A percentile compares a stretch with the other conserved stretches of the same genome.
These are phyloP conservation scores for Leishmania aethiopica DNA, from an alignment of 208 protist genomes.

Conservation along the genomic window DNA sequence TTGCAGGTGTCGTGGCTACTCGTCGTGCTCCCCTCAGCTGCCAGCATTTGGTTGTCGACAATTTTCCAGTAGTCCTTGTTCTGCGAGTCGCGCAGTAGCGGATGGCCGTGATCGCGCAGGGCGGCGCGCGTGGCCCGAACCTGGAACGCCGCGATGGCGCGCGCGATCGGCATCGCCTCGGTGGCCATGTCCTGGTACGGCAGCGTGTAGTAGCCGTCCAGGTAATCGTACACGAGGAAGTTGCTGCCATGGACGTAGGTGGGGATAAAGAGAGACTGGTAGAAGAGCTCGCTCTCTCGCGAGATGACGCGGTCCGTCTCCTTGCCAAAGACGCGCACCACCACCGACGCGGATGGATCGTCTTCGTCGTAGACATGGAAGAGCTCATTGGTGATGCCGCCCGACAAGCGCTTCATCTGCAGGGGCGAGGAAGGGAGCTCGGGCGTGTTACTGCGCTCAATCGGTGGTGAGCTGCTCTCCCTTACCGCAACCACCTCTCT, in stretches of 20 bases:
- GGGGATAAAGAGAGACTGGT: slow-evolving; percentile 84
- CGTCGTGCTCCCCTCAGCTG: not conserved
- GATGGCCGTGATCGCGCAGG: slow-evolving; percentile 42
- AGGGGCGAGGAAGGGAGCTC: slow-evolving; percentile 36
- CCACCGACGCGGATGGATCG: slow-evolving; percentile 53
- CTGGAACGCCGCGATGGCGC: slow-evolving; percentile 70
- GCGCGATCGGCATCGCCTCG: slow-evolving; percentile 56
- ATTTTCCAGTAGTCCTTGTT: slow-evolving; percentile 35
- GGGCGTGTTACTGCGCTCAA: slow-evolving; percentile 10
- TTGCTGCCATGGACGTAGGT: slow-evolving; percentile 82
- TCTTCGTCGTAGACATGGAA: slow-evolving; percentile 80
- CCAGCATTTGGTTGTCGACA: slow-evolving; percentile 17
- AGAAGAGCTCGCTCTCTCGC: slow-evolving; percentile 90
- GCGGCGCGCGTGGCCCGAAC: slow-evolving; percentile 74
- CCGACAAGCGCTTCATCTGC: slow-evolving; percentile 66
- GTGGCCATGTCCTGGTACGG: slow-evolving; percentile 66
- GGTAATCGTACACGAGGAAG: slow-evolving; percentile 86
- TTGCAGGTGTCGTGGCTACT: not conserved
- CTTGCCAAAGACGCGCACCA: slow-evolving; percentile 89
- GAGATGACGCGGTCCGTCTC: slow-evolving; percentile 91
- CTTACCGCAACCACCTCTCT: slow-evolving; percentile 45
- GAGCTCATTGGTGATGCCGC: slow-evolving; percentile 91
- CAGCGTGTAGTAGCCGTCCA: slow-evolving; percentile 65
- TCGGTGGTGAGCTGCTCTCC: slow-evolving; percentile 33
- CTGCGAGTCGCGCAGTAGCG: slow-evolving; percentile 43